These are phyloP conservation scores for Diplocarpon mali DNA, from an alignment of 2,329 filamentous ascomycete species.

Conservation along the genomic window DNA sequence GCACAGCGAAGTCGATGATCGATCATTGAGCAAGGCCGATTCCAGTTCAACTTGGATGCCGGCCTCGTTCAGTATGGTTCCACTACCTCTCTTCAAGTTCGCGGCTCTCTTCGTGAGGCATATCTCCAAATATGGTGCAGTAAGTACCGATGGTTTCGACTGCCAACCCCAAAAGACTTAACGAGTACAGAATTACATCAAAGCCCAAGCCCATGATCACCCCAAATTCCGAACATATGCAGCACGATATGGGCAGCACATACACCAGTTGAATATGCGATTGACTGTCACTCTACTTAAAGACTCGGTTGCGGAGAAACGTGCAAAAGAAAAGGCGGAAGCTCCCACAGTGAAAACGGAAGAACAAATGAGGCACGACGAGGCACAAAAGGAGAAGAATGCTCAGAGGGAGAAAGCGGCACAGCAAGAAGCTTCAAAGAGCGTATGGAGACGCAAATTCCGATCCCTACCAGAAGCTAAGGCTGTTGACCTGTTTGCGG, in stretches of 20 bases:
- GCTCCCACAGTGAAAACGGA: conserved; percentile 55
- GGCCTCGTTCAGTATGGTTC: conserved; percentile 39
- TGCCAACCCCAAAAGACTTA: too few relatives aligned
- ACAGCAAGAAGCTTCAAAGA: conserved; percentile 30
- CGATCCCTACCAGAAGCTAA: conserved; percentile 51
- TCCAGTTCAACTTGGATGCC: background rate
- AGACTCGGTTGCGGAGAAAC: conserved; percentile 44
- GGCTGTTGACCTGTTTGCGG: conserved; percentile 55
- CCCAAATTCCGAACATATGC: conserved; percentile 48
- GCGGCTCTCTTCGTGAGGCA: conserved; percentile 53
- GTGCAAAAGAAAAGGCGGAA: conserved; percentile 50
- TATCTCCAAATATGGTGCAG: conserved; percentile 58
- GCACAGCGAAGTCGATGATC: background rate
- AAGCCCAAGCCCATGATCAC: conserved; percentile 54
- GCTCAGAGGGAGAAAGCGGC: conserved; percentile 29
- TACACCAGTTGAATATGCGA: conserved; percentile 59
- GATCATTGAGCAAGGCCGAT: background rate
- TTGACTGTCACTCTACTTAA: conserved; percentile 48
- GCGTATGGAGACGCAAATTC: conserved; percentile 52
- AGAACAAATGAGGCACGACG: conserved; percentile 46
- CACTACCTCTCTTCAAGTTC: conserved; percentile 57
- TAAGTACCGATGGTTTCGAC: conserved; percentile 30
- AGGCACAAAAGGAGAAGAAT: conserved; percentile 31
- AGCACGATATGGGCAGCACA: conserved; percentile 49
- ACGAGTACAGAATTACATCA: conserved; percentile 47